Conservation (phyloP, 768 basidiomycete species). For the Rhodotorula toruloides region DNA sequence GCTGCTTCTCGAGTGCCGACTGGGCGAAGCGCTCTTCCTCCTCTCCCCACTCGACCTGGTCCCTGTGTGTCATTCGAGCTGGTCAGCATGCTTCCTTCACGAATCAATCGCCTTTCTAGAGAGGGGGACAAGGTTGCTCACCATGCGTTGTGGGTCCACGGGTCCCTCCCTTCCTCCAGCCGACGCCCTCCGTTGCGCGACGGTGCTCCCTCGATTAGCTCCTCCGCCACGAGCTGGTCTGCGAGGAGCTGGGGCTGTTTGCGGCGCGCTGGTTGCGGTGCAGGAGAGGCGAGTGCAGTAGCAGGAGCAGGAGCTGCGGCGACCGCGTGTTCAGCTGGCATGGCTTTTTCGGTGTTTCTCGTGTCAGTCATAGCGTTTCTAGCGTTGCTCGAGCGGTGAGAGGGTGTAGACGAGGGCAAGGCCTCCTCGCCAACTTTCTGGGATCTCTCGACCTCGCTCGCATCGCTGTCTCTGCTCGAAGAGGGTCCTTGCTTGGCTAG, state of each 20-base stretch:
- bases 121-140: neutral
- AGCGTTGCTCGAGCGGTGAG: too few relatives aligned
- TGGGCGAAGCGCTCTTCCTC: conserved; percentile 73
- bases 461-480: too few relatives aligned
- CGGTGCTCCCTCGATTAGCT: conserved; percentile 23
- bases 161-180: conserved; percentile 54
- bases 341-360: too few relatives aligned
- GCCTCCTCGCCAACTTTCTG: too few relatives aligned
- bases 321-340: too few relatives aligned
- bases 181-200: conserved; percentile 29
- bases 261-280: conserved; percentile 3
- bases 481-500: too few relatives aligned
- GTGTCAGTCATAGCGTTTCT: too few relatives aligned
- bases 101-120: conserved; percentile 25
- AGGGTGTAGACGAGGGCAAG: too few relatives aligned
- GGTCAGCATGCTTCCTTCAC: too few relatives aligned
- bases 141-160: conserved; percentile 82
- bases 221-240: conserved; percentile 25
- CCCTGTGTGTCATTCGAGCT: too few relatives aligned
- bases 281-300: neutral
- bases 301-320: neutral
- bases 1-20: conserved; percentile 65
- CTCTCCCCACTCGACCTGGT: conserved; percentile 49
- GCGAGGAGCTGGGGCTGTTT: conserved; percentile 26
- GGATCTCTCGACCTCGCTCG: too few relatives aligned